Base-by-base conservation (phyloP, 1,284 basidiomycete genomes). In the Golubevia sp. region DNA sequence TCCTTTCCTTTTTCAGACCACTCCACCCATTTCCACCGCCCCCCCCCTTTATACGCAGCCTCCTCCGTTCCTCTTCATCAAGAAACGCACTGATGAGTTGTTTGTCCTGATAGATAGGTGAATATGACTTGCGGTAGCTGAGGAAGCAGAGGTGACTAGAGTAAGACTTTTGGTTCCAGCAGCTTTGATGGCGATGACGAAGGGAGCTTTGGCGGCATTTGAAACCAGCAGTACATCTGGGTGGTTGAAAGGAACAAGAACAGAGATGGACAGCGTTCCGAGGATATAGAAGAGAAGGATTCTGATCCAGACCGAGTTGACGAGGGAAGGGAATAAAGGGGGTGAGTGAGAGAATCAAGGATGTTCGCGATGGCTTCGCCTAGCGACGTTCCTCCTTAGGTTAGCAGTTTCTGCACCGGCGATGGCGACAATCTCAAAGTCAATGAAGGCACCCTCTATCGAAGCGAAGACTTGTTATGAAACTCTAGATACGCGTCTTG, bases 211-310 rank as follows among this genome's bases (percentile, higher is more conserved):
- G 30, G 61, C 58, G 18, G 70, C 71, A 58, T 64, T 27, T 11
- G 49, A 27, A 49, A 73, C 81, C 20, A 25, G 20, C 55, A 62
- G 67, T 20, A 80, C 67, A 1, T 62, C 54, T 0, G 67, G 62
- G 13, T 72, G 63, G 55, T 73, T 71, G 54, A 55, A 77, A 5
- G 67, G 68, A 2, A 83, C 76, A 23, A 80, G 64, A 2, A 83
- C 50, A 4, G 76, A 76, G 54, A 82, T 69, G 49, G 79, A 67
- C 13, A 74, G 59, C 2, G 87, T 87, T 49, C 88, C 88, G 25
- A 87, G 64, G 49, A 82, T 62, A 62, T 84, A 84, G 55, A 80
- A 73, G 27, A 84, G 63, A 18, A 75, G 67, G 53, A 78, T 78
- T 73, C 81, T 78, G 55, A 72, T 70, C 62, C 70, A 73, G 21